Conservation (phyloP, 2,329 filamentous ascomycete species). For the Nothomitra cinnamomea region DNA sequence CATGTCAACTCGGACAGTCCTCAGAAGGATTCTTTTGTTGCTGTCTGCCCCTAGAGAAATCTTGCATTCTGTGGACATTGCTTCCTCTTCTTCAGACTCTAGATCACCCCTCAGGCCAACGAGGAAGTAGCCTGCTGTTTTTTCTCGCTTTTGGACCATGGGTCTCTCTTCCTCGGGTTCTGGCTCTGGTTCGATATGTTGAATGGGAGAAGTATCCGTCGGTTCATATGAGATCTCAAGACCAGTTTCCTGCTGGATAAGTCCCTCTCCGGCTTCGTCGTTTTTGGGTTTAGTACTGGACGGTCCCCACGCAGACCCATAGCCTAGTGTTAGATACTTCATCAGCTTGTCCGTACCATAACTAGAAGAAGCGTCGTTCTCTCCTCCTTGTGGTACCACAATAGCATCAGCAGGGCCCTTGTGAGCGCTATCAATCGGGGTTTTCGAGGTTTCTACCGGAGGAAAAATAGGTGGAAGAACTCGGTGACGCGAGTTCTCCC, state of each 20-base stretch:
- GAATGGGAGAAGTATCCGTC: background rate
- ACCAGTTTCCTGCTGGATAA: background rate
- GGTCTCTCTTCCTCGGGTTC: constrained; percentile 9
- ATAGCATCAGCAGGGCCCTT: background rate
- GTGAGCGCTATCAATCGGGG: background rate
- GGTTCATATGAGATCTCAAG: background rate
- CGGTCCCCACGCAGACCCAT: constrained; percentile 29
- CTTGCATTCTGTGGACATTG: background rate
- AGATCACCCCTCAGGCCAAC: constrained; percentile 27
- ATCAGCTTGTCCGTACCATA: constrained; percentile 28
- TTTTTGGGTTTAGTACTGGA: background rate
- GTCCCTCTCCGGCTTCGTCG: background rate
- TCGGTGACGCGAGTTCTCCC: background rate
- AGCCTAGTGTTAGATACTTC: constrained; percentile 32
- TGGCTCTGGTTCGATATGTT: constrained; percentile 4
- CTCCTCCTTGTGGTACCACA: background rate
- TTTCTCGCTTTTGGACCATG: constrained; percentile 12
- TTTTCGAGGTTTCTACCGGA: background rate
- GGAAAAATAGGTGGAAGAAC: constrained; percentile 10
- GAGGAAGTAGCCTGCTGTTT: constrained; percentile 20
- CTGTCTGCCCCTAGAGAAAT: background rate
- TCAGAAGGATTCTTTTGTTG: constrained; percentile 8
- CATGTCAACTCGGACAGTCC: constrained; percentile 10
- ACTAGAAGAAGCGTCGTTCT: constrained; percentile 2
- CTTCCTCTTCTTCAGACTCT: constrained; percentile 16